Evolutionary conservation across 176 grass and related monocot genomes (phyloP).

Genomic region (Oryza nivara): DNA sequence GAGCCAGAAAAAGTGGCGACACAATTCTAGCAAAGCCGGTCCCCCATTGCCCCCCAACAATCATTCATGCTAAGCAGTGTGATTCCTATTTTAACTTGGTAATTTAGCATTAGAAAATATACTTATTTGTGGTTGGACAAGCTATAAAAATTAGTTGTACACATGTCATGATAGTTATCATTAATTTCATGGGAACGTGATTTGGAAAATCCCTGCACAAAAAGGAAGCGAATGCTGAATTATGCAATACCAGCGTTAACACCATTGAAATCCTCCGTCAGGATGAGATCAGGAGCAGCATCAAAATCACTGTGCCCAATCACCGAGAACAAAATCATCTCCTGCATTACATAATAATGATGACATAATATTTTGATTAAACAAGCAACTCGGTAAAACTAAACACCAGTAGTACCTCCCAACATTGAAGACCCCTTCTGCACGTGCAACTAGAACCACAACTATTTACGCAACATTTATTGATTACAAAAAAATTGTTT

Average conservation of each 20-base stretch:
- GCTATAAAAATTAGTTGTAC: background rate
- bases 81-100: background rate
- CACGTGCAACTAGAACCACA: background rate
- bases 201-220: background rate
- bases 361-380: background rate
- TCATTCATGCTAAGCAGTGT: background rate
- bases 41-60: too few species aligned
- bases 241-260: slow-evolving; percentile 70
- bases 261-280: slow-evolving; percentile 77
- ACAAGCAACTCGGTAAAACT: background rate
- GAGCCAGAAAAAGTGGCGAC: too few species aligned
- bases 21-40: too few species aligned
- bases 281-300: slow-evolving; percentile 66
- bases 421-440: too few species aligned
- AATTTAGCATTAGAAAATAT: background rate
- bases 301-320: slow-evolving; percentile 56
- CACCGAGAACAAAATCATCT: slow-evolving; percentile 64
- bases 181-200: background rate
- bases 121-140: too few species aligned
- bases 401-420: background rate
- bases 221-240: background rate
- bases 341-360: slow-evolving; percentile 43
- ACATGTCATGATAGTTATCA: background rate
- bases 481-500: background rate
- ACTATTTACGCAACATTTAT: background rate